Base-by-base conservation (phyloP, 208 protist species). In the Trypanosoma brucei region DNA sequence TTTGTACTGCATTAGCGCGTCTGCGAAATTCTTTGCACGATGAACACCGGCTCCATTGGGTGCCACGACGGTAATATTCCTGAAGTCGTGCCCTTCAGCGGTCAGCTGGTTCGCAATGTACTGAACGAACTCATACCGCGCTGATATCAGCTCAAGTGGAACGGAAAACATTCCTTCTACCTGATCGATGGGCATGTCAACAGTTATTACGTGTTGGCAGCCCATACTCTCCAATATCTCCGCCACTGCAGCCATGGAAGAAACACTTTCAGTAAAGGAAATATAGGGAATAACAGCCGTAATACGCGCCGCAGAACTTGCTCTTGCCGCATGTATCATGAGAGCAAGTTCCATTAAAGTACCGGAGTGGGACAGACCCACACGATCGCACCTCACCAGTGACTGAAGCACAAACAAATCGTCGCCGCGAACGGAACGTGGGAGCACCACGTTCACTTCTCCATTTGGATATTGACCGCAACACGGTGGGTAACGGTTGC, bases 401-500 rank as follows among this genome's bases (percentile, higher is more conserved):
- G 87, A 93, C 72, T 98, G 93, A 39, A 98, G 83, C 48, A 98
- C 83, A 67, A 96, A 98, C 5, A 98, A 84, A 79, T 98, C 97
- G 58, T 92, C 85, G 33, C 96, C 96, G 40, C 97, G 92, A 31
- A 98, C 86, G n/a, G 86, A 81, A 36, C 86, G 77, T 6, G 76
- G 60, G 36, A 97, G 84, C 1, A 87, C 67, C n/a, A 96, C 81
- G 34, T 62, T 72, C 33, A 97, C 72, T 59, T 97, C 91, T 0
- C 86, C 87, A 67, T 97, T 95, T 0, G 90, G 75, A 35, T 91
- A 94, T 62, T 76, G 68, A 14, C 66, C 63, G 60, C 89, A 91
- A 59, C 81, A 85, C 49, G 69, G 62, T 42, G 68, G 72, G 22
- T 71, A 75, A 14, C 78, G 72, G 0, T 70, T 52, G 58, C 82